Evolutionary conservation across 2,329 filamentous ascomycete species (phyloP).

Genomic region (Pyrenochaeta sp.): DNA sequence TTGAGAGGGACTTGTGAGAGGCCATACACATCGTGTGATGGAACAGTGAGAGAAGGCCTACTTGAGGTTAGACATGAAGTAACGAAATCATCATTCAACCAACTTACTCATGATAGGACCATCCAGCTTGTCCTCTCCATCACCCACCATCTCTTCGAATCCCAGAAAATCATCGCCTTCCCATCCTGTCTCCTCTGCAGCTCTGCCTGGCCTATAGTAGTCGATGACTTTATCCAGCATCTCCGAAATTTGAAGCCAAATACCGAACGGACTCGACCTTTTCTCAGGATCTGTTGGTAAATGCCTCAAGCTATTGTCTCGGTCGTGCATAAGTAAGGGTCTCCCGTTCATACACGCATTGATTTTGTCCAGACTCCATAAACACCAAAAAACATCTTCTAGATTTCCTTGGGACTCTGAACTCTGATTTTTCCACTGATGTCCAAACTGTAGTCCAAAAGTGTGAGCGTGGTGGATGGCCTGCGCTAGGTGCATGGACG

Average conservation of each 20-base stretch:
- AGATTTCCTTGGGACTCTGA: constrained; percentile 50
- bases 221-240: constrained; percentile 58
- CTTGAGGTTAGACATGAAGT: constrained; percentile 16
- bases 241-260: constrained; percentile 56
- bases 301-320: constrained; percentile 56
- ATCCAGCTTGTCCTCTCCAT: constrained; percentile 49
- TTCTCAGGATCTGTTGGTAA: constrained; percentile 53
- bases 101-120: constrained; percentile 47
- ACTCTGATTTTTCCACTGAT: constrained; percentile 50
- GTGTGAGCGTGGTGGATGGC: constrained; percentile 61
- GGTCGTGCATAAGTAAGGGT: constrained; percentile 58
- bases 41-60: constrained; percentile 63
- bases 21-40: constrained; percentile 66
- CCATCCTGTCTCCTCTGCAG: constrained; percentile 55
- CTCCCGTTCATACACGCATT: constrained; percentile 59
- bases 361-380: constrained; percentile 59
- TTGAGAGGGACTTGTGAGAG: constrained; percentile 60
- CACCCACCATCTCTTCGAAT: constrained; percentile 55
- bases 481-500: constrained; percentile 57
- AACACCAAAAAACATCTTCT: constrained; percentile 59
- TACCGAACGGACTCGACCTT: constrained; percentile 57
- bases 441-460: constrained; percentile 56
- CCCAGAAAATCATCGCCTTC: constrained; percentile 56
- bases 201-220: constrained; percentile 56
- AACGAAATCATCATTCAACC: constrained; percentile 5